phyloP scores from a whole-genome alignment of 2,329 filamentous ascomycete species.

The Verticillium isaacii region DNA sequence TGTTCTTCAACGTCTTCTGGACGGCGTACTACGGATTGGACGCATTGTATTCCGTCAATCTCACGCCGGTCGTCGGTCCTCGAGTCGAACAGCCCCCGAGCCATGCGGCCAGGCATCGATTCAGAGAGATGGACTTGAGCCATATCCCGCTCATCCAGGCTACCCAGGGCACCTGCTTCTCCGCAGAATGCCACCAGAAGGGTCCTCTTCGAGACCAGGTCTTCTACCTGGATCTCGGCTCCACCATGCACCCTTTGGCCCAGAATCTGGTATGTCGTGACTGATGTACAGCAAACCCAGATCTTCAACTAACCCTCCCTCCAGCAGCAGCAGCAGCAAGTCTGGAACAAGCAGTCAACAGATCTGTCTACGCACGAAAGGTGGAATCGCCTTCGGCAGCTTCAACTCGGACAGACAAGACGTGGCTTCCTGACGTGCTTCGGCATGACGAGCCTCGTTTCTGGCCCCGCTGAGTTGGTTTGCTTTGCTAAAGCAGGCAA shows the following conservation, averaged over 20 bases:
- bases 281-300: neutral
- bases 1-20: neutral
- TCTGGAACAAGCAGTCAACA: neutral
- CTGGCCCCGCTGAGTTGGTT: neutral
- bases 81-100: neutral
- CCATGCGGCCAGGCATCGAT: neutral
- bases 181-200: neutral
- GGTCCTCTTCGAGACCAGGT: neutral
- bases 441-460: neutral
- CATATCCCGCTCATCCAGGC: neutral
- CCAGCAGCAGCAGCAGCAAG: neutral
- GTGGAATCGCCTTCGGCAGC: neutral
- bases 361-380: neutral
- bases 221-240: neutral
- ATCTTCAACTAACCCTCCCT: neutral
- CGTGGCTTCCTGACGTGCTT: neutral
- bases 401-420: neutral
- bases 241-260: neutral
- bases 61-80: neutral
- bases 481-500: neutral
- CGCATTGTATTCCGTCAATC: neutral
- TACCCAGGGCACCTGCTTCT: neutral
- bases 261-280: neutral
- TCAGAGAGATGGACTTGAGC: neutral
- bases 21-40: neutral